Conservation (phyloP, 1,284 basidiomycete species). For the Pseudomicrostroma phylloplanum region DNA sequence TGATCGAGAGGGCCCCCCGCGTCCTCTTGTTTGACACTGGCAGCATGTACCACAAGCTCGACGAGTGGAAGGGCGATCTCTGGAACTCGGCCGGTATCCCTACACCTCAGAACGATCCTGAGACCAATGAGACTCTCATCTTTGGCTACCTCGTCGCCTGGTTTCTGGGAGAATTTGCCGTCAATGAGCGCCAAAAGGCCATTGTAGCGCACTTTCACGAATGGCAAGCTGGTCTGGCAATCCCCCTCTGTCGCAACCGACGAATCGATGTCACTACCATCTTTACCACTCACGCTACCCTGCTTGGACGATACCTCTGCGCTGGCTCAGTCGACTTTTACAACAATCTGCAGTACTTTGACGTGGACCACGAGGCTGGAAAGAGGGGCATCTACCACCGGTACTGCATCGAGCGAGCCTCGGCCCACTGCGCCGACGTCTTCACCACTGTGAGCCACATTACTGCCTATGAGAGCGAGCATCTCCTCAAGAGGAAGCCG, state of each 20-base stretch:
- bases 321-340: conserved; percentile 97
- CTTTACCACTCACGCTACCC: conserved; percentile 90
- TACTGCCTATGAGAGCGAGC: conserved; percentile 92
- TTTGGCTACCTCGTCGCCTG: conserved; percentile 99
- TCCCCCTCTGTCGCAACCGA: conserved; percentile 88
- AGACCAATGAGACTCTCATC: conserved; percentile 97
- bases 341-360: conserved; percentile 98
- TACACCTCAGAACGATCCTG: conserved; percentile 86
- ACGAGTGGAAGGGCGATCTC: conserved; percentile 96
- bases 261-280: conserved; percentile 97
- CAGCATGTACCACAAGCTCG: conserved; percentile 74
- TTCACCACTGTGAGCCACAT: conserved; percentile 92
- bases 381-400: conserved; percentile 86
- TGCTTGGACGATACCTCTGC: conserved; percentile 94
- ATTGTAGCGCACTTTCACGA: conserved; percentile 98
- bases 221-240: conserved; percentile 96
- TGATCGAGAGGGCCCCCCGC: conserved; percentile 88
- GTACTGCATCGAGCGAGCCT: conserved; percentile 92
- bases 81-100: conserved; percentile 98
- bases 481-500: conserved; percentile 87
- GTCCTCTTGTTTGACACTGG: conserved; percentile 94
- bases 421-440: conserved; percentile 91
- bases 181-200: conserved; percentile 70
- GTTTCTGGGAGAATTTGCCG: conserved; percentile 93
- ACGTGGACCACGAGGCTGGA: conserved; percentile 96